Conservation (phyloP, 257 asterid genomes). For the Solanum pinnatisectum region DNA sequence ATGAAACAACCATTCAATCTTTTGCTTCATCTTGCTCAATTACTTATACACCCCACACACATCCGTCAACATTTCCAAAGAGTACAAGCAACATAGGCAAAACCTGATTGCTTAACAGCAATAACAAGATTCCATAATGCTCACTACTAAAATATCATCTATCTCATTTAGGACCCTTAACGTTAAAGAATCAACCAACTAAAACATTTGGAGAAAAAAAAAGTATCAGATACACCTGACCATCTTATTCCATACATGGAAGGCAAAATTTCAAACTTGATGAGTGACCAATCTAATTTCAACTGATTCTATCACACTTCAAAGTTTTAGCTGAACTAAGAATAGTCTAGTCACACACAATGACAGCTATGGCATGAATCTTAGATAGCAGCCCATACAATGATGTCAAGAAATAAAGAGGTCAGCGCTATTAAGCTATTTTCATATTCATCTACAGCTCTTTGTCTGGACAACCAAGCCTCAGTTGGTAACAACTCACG, state of each 20-base stretch:
- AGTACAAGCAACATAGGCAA: too few relatives aligned
- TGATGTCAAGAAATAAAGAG: not conserved
- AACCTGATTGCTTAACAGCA: not conserved
- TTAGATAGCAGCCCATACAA: not conserved
- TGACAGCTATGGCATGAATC: not conserved
- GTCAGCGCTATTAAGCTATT: not conserved
- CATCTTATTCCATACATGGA: not conserved
- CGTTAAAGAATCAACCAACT: not conserved
- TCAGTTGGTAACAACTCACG: not conserved
- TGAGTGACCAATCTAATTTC: not conserved
- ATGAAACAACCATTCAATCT: constrained; percentile 43
- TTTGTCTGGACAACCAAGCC: not conserved
- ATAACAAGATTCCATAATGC: not conserved
- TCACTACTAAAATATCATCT: not conserved
- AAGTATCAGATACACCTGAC: not conserved
- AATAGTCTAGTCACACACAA: not conserved
- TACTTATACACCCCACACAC: not conserved
- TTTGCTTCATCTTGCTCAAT: not conserved
- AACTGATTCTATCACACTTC: not conserved
- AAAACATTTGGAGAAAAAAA: not conserved
- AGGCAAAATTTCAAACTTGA: not conserved
- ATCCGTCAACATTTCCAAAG: too few relatives aligned
- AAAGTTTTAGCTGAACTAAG: not conserved
- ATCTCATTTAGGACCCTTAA: not conserved
- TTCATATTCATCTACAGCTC: not conserved